phyloP scores from a whole-genome alignment of 371 early-diverging fungal genomes.

The Encephalitozoon intestinalis region DNA sequence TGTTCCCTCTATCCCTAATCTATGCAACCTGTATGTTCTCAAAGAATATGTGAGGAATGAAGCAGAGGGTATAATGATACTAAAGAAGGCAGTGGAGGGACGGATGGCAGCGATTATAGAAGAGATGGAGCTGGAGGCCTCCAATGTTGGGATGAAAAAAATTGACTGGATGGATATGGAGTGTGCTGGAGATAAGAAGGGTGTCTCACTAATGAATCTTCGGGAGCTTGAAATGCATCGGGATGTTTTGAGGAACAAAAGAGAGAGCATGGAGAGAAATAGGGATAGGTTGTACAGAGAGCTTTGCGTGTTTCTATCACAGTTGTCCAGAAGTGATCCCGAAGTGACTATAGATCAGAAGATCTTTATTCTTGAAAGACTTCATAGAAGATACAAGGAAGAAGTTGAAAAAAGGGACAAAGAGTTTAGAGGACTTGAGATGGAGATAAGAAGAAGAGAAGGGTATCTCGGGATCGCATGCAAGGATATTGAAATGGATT shows the following conservation, averaged over 20 bases:
- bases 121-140: conserved; percentile 2
- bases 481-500: conserved; percentile 4
- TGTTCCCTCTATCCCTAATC: not conserved
- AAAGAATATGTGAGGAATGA: conserved; percentile 23
- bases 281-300: conserved; percentile 30
- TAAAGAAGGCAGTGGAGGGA: conserved; percentile 5
- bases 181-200: not conserved
- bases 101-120: not conserved
- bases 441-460: conserved; percentile 16
- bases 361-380: conserved; percentile 28
- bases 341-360: conserved; percentile 7
- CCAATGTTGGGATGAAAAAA: not conserved
- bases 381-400: conserved; percentile 10
- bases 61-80: not conserved
- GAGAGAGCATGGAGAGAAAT: conserved; percentile 1
- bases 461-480: not conserved
- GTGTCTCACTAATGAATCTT: not conserved
- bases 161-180: not conserved
- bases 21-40: not conserved
- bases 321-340: not conserved
- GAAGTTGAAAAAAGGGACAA: conserved; percentile 10
- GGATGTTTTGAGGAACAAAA: conserved; percentile 10
- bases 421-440: conserved; percentile 18
- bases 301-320: conserved; percentile 13
- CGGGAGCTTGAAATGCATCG: conserved; percentile 1